Conservation (phyloP, 441 rosid genomes). For the Raphanus hybrid region DNA sequence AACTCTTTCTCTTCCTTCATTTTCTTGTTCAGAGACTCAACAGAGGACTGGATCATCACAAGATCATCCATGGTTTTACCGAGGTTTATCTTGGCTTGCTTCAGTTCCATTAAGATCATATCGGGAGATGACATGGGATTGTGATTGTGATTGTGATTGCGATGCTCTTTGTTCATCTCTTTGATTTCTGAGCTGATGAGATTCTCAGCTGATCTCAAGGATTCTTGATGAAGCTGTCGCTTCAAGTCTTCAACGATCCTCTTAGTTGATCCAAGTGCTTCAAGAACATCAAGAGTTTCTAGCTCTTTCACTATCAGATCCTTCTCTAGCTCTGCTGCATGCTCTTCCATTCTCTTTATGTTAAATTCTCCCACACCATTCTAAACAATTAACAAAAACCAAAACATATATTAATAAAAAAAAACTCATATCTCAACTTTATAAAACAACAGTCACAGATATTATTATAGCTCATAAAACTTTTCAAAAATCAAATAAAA, state of each 20-base stretch:
- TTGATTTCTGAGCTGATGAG: conserved; percentile 48
- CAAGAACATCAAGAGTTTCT: conserved; percentile 87
- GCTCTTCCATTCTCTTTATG: conserved; percentile 89
- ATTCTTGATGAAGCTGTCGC: conserved; percentile 85
- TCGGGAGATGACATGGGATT: conserved; percentile 70
- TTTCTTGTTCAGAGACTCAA: conserved; percentile 76
- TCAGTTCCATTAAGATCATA: conserved; percentile 78
- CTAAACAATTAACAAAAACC: conserved; percentile 28
- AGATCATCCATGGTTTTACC: conserved; percentile 83
- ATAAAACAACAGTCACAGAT: not conserved
- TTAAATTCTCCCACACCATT: conserved; percentile 67
- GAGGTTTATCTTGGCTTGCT: conserved; percentile 82
- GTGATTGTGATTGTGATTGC: conserved; percentile 38
- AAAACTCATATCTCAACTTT: not conserved
- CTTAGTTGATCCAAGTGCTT: conserved; percentile 88
- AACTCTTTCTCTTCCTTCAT: conserved; percentile 74
- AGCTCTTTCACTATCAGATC: conserved; percentile 91
- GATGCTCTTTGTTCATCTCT: conserved; percentile 67
- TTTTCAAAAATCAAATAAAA: not conserved
- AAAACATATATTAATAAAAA: not conserved
- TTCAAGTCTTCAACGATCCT: conserved; percentile 84
- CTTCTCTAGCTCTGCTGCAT: conserved; percentile 85
- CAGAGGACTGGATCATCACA: conserved; percentile 77
- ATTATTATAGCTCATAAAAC: not conserved
- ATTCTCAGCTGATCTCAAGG: conserved; percentile 58